These are phyloP conservation scores for Plenodomus lindquistii DNA, from an alignment of 2,329 filamentous ascomycete species.

Conservation along the genomic window DNA sequence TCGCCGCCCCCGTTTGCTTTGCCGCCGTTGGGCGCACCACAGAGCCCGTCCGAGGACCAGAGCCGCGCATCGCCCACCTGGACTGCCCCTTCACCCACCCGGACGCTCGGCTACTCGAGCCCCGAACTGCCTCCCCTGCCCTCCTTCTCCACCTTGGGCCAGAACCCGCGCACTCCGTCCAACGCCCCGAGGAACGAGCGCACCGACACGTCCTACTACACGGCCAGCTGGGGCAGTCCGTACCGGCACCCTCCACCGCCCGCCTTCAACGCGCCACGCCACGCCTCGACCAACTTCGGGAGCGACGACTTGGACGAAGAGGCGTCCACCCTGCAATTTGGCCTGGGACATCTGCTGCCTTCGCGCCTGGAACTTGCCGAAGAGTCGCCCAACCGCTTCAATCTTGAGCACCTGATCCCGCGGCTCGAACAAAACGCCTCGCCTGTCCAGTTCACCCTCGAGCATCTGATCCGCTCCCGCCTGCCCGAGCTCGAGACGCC, in stretches of 20 bases:
- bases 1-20: conserved; percentile 42
- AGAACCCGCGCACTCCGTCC: conserved; percentile 40
- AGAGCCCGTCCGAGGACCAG: conserved; percentile 27
- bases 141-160: conserved; percentile 37
- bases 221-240: conserved; percentile 89
- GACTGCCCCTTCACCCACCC: conserved; percentile 46
- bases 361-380: conserved; percentile 37
- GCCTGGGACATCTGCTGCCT: conserved; percentile 45
- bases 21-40: conserved; percentile 26
- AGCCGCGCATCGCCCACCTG: conserved; percentile 38
- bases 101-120: conserved; percentile 47
- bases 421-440: conserved; percentile 36
- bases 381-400: conserved; percentile 41
- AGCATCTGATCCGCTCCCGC: conserved; percentile 45
- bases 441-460: conserved; percentile 43
- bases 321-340: conserved; percentile 43
- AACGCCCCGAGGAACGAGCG: conserved; percentile 38
- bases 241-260: conserved; percentile 68
- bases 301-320: conserved; percentile 47
- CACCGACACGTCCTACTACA: conserved; percentile 62
- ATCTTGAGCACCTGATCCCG: conserved; percentile 46
- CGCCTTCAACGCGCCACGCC: conserved; percentile 38
- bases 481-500: conserved; percentile 35
- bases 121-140: conserved; percentile 47
- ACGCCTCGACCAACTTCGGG: conserved; percentile 32